These are phyloP conservation scores for Collybia nuda DNA, from an alignment of 768 basidiomycete species.

Conservation along the genomic window DNA sequence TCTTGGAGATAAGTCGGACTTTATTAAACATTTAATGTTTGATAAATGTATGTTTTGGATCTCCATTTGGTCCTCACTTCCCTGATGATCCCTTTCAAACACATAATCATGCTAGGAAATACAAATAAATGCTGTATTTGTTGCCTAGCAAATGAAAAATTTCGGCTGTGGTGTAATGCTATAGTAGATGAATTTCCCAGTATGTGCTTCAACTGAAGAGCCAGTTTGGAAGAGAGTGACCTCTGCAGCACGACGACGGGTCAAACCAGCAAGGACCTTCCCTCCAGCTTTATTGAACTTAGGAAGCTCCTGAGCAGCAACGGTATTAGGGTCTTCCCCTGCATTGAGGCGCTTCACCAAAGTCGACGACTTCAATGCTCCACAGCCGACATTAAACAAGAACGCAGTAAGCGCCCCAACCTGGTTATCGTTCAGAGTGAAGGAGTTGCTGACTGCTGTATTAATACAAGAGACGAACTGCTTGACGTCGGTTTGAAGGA, in stretches of 20 bases:
- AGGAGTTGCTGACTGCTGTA: slow-evolving; percentile 19
- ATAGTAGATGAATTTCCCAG: no score
- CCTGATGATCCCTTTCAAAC: no score
- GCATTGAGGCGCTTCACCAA: slow-evolving; percentile 25
- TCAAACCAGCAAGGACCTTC: slow-evolving; percentile 21
- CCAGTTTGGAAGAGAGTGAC: slow-evolving; percentile 26
- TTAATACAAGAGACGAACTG: slow-evolving; percentile 24
- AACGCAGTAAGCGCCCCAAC: slow-evolving; percentile 25
- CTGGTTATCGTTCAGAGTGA: slow-evolving; percentile 27
- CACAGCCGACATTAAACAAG: slow-evolving; percentile 28
- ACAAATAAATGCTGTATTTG: no score
- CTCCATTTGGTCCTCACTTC: no score
- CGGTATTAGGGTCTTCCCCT: slow-evolving; percentile 27
- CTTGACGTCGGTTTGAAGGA: slow-evolving; percentile 22
- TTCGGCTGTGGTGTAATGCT: no score
- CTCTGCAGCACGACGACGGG: slow-evolving; percentile 23
- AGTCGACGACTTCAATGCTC: slow-evolving; percentile 21
- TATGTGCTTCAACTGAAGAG: slow-evolving; percentile 22
- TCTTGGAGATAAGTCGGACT: no score
- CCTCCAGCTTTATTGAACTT: slow-evolving; percentile 27
- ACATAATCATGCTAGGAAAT: no score
- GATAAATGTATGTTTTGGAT: no score
- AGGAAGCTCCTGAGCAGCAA: slow-evolving; percentile 24
- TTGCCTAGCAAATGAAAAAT: no score
- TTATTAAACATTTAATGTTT: no score